Evolutionary conservation across 148 eudicot genomes (phyloP).

Genomic region (Polygonum aviculare): DNA sequence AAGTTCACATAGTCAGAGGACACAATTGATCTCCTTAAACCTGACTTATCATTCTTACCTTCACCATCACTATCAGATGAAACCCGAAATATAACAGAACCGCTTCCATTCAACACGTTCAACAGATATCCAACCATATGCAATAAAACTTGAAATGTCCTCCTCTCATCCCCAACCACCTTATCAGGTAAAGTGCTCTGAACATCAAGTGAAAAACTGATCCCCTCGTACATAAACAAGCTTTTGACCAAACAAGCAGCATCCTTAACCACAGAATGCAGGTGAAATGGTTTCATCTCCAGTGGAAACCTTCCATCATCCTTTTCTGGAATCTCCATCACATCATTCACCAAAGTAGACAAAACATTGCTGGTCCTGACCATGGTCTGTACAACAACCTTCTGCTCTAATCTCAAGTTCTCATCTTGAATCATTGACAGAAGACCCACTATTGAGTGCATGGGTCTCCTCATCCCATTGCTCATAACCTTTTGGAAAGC

Average conservation of each 20-base stretch:
- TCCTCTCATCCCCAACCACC: slow-evolving; percentile 70
- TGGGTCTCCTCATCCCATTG: slow-evolving; percentile 73
- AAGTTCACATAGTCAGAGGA: slow-evolving; percentile 40
- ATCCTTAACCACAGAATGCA: slow-evolving; percentile 66
- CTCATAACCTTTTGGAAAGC: slow-evolving; percentile 87
- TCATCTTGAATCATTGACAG: slow-evolving; percentile 68
- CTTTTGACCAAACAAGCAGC: slow-evolving; percentile 74
- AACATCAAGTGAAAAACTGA: slow-evolving; percentile 42
- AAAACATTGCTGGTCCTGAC: slow-evolving; percentile 64
- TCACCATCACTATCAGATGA: slow-evolving; percentile 41
- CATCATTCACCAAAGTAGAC: slow-evolving; percentile 67
- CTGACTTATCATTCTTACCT: slow-evolving; percentile 56
- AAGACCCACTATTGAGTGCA: slow-evolving; percentile 80
- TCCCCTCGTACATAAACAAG: slow-evolving; percentile 50
- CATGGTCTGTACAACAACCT: slow-evolving; percentile 57
- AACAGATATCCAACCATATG: slow-evolving; percentile 81
- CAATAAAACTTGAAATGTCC: slow-evolving; percentile 76
- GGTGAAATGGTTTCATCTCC: slow-evolving; percentile 48
- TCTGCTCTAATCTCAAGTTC: slow-evolving; percentile 39
- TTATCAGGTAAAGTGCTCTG: slow-evolving; percentile 57
- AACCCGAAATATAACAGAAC: slow-evolving; percentile 44
- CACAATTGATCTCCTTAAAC: slow-evolving; percentile 36
- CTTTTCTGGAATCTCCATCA: slow-evolving; percentile 55
- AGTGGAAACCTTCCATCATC: slow-evolving; percentile 54
- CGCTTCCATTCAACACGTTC: slow-evolving; percentile 36